These are phyloP conservation scores for Powellomyces hirtus DNA, from an alignment of 192 early-diverging fungal species.

Conservation along the genomic window DNA sequence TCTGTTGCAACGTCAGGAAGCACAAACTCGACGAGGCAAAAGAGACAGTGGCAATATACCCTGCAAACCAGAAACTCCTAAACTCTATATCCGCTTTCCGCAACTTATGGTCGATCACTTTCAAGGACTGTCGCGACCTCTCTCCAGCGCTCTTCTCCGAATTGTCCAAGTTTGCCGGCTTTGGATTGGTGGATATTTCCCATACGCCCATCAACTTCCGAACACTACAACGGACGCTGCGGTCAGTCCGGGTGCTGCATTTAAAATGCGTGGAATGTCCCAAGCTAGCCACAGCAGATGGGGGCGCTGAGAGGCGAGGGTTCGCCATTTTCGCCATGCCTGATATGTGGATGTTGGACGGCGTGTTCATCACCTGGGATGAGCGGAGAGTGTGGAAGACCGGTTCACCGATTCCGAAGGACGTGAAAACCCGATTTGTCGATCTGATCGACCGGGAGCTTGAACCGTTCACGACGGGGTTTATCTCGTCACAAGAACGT, in stretches of 20 bases:
- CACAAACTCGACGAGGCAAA: no score
- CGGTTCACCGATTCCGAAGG: neutral
- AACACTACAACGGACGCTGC: slow-evolving; percentile 30
- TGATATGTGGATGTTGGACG: slow-evolving; percentile 42
- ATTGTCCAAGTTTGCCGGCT: slow-evolving; percentile 21
- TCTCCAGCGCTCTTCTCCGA: slow-evolving; percentile 3
- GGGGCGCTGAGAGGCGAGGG: slow-evolving; percentile 28
- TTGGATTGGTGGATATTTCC: slow-evolving; percentile 47
- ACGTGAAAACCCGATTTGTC: slow-evolving; percentile 11
- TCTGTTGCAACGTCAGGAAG: no score
- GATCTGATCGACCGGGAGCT: slow-evolving; percentile 30
- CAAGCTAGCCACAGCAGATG: slow-evolving; percentile 20
- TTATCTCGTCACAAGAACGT: slow-evolving; percentile 13
- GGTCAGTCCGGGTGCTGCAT: slow-evolving; percentile 25
- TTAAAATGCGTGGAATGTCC: slow-evolving; percentile 31
- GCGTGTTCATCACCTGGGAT: slow-evolving; percentile 28
- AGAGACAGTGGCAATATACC: no score
- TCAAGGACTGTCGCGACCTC: slow-evolving; percentile 3
- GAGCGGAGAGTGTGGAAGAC: slow-evolving; percentile 37
- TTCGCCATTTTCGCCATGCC: slow-evolving; percentile 38
- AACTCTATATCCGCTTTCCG: neutral
- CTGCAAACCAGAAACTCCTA: no score
- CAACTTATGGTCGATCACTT: slow-evolving; percentile 29
- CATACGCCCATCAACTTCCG: slow-evolving; percentile 28
- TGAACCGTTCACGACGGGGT: slow-evolving; percentile 9